Evolutionary conservation across 2,329 filamentous ascomycete genomes (phyloP), one percentile per base, ranked within the genome.

Genomic region (Penicillium psychrosexuale): DNA sequence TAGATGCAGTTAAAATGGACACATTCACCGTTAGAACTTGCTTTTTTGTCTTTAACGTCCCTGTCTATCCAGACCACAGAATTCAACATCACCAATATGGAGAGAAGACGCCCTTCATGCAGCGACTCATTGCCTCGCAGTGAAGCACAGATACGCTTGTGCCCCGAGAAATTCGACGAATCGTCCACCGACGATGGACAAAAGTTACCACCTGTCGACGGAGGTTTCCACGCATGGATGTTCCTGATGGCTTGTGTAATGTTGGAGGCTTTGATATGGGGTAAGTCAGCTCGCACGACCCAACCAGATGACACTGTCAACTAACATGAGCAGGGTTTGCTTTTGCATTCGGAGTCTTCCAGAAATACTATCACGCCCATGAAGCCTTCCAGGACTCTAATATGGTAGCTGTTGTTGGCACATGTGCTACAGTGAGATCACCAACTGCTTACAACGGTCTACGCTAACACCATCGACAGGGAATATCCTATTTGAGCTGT

Each of bases 251-350:
- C 77, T 1, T 80, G 76, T 47, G 82, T 80, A 56, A 68, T 79
- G 48, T 71, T 84, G 33, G 81, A 84, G 64, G 78, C 76, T 22
- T 67, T 83, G 2, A 75, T 83, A 47, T 84, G 81, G 80, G 81
- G 79, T 79, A 65, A 53, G 70, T 62, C 38, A 24, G 11, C 13
- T n/a, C 5, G 5, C 2, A 3, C 11, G 31, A 27, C 11, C 15
- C 22, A 9, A 7, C 11, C 1, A 12, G 24, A 9, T 17, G 24
- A 17, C 5, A 46, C 4, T 5, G 5, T 3, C 2, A 3, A 22
- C 51, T 59, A 28, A 60, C 8, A 13, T 33, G 15, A 5, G 2
- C 19, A 66, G 64, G 65, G 9, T 66, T 67, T 34, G 61, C 61
- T 0, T 62, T 63, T 15, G 55, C 63, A 1, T 67, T 67, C 22